Base-by-base conservation (phyloP, 805 yeast species). In the Lipomyces anomalus region DNA sequence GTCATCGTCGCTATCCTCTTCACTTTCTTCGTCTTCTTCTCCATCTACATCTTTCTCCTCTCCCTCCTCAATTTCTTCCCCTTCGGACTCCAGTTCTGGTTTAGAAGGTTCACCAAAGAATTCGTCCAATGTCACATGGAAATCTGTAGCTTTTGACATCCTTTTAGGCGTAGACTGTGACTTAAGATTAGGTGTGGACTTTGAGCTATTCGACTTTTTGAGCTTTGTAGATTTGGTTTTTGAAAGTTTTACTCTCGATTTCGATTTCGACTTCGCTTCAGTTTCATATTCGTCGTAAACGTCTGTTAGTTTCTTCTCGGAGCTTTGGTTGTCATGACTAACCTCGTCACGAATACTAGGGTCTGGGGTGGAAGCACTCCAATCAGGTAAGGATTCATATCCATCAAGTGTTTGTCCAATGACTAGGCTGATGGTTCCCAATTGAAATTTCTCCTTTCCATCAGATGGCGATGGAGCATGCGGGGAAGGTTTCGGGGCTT, bases 401-500 rank as follows among this genome's bases (percentile, higher is more conserved):
- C 64, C 65, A 38, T 57, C 61, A 9, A 67, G 46, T 4, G 61
- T 56, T 22, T 55, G 56, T 1, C 66, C 67, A 13, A 64, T 40
- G 4, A 46, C 50, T 7, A 57, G 51, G 29, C 65, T 58, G 4
- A 65, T 35, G 2, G 66, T 50, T 17, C 68, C 67, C 4, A 69
- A 41, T n/a, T 50, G 30, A 35, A 57, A 55, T 2, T 40, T 28
- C 26, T 44, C 45, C 23, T 42, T 40, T 17, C 52, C 48, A n/a
- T 49, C 45, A 17, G 57, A 46, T 4, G 54, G 50, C 37, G 58
- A 57, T 3, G 42, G 51, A 37, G 51, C 52, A 11, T 53, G 47
- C 2, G 90, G 85, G 0, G 72, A 69, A 1, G 84, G 84, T 57
- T 84, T 85, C 3, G 89, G 86, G 1, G 84, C 89, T 57, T 84